phyloP scores from a whole-genome alignment of 2,329 filamentous ascomycete genomes.

The Colletotrichum truncatum region DNA sequence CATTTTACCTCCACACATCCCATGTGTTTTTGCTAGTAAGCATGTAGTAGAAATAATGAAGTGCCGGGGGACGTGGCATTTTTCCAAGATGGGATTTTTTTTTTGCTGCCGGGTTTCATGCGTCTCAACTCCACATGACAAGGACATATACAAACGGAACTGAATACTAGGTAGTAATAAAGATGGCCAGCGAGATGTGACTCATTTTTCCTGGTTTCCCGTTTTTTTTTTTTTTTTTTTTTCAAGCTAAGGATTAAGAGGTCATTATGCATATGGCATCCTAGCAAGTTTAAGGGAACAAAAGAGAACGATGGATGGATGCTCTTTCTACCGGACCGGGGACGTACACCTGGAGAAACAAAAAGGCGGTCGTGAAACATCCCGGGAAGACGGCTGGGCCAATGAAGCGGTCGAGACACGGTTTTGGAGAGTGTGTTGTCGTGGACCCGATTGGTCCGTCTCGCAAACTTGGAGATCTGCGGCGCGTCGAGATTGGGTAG shows the following conservation, averaged over 20 bases:
- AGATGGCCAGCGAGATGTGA: slow-evolving; percentile 10
- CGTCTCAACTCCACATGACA: no score
- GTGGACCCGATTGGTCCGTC: slow-evolving; percentile 26
- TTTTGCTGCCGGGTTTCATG: not conserved
- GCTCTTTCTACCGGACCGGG: not conserved
- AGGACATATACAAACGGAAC: no score
- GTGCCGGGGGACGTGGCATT: not conserved
- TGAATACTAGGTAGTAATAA: no score
- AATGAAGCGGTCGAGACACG: slow-evolving; percentile 24
- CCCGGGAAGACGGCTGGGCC: slow-evolving; percentile 26
- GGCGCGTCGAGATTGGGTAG: slow-evolving; percentile 32
- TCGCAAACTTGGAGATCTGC: not conserved
- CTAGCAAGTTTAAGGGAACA: not conserved
- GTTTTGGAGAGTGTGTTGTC: not conserved
- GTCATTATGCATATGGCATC: slow-evolving; percentile 3
- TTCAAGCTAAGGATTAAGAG: not conserved
- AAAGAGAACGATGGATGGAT: not conserved
- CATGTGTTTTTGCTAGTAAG: not conserved
- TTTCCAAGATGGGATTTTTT: not conserved
- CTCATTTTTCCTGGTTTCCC: slow-evolving; percentile 22
- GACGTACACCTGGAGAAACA: slow-evolving; percentile 19
- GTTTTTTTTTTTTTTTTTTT: no score
- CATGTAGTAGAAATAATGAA: not conserved
- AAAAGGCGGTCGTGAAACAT: slow-evolving; percentile 31
- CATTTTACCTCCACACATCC: not conserved